Conservation (phyloP, 1,284 basidiomycete species). For the Cutaneotrichosporon curvatum region DNA sequence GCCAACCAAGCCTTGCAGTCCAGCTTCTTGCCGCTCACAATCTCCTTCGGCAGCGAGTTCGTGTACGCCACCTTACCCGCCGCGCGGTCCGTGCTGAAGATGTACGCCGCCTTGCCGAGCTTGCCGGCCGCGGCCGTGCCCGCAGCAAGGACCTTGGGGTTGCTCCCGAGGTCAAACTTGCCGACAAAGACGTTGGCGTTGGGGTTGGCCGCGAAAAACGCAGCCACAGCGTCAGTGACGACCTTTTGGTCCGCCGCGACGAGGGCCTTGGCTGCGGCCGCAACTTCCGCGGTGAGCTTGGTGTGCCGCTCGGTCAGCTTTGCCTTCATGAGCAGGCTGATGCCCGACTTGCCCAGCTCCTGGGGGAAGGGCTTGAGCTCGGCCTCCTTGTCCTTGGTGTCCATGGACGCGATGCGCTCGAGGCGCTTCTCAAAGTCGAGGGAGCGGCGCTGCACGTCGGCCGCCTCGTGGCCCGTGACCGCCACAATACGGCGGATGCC, state of each 20-base stretch:
- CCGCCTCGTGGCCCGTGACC: slow-evolving; percentile 89
- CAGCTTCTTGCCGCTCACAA: slow-evolving; percentile 51
- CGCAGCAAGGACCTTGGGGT: slow-evolving; percentile 59
- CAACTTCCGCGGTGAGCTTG: slow-evolving; percentile 70
- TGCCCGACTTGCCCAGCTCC: slow-evolving; percentile 85
- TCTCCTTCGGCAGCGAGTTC: slow-evolving; percentile 72
- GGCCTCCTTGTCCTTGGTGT: slow-evolving; percentile 76
- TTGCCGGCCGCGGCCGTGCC: slow-evolving; percentile 66
- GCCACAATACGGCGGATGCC: slow-evolving; percentile 91
- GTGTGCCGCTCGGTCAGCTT: slow-evolving; percentile 69
- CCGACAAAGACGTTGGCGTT: slow-evolving; percentile 64
- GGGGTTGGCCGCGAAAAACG: slow-evolving; percentile 70
- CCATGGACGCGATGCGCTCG: slow-evolving; percentile 57
- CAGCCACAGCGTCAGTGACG: slow-evolving; percentile 60
- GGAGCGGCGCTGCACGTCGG: slow-evolving; percentile 67
- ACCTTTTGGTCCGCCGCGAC: slow-evolving; percentile 71
- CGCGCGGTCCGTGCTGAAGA: slow-evolving; percentile 70
- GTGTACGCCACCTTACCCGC: slow-evolving; percentile 76
- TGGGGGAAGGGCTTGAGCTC: slow-evolving; percentile 74
- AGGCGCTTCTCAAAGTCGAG: slow-evolving; percentile 61
- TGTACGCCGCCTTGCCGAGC: slow-evolving; percentile 74
- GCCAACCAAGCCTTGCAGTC: slow-evolving; percentile 78
- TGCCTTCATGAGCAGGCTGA: slow-evolving; percentile 76
- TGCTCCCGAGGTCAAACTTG: slow-evolving; percentile 56
- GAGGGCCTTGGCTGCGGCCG: slow-evolving; percentile 76